phyloP scores from a whole-genome alignment of 495 filamentous ascomycete genomes.

The Hypoxylon fuscum region DNA sequence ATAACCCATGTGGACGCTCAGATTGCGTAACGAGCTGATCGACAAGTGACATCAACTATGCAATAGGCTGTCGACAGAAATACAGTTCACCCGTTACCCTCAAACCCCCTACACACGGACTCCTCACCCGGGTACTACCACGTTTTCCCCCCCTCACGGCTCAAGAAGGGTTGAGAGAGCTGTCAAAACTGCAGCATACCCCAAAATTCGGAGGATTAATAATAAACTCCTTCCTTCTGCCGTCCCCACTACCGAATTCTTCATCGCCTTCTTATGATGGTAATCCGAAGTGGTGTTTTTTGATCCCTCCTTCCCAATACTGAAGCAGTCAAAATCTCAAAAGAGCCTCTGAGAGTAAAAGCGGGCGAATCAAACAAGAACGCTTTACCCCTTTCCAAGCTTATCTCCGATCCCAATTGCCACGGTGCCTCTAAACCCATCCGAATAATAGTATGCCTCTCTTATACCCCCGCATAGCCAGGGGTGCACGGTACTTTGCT shows the following conservation, averaged over 20 bases:
- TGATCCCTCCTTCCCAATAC: background rate
- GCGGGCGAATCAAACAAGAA: background rate
- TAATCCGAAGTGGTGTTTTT: background rate
- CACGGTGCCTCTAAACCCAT: conserved; percentile 18
- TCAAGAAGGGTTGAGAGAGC: conserved; percentile 16
- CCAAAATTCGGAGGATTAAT: conserved; percentile 40
- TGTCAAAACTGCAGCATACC: conserved; percentile 38
- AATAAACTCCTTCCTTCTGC: conserved; percentile 14
- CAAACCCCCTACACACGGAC: conserved; percentile 27
- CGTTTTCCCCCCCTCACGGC: conserved; percentile 40
- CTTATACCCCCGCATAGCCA: conserved; percentile 38
- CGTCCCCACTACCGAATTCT: conserved; percentile 11
- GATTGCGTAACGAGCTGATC: conserved; percentile 22
- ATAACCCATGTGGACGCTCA: conserved; percentile 10
- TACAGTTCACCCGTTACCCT: conserved; percentile 22
- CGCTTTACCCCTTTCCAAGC: conserved; percentile 33
- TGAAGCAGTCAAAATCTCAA: background rate
- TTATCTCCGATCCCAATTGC: conserved; percentile 36
- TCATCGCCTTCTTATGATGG: background rate
- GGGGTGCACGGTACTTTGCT: conserved; percentile 33
- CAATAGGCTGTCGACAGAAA: conserved; percentile 18
- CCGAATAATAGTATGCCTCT: conserved; percentile 24
- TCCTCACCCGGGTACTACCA: conserved; percentile 40
- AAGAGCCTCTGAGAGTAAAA: conserved; percentile 1
- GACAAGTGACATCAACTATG: conserved; percentile 34